Evolutionary conservation across 2,329 filamentous ascomycete genomes (phyloP), one percentile per base, ranked within the genome.

Genomic region (Cladosporium cucumerinum): DNA sequence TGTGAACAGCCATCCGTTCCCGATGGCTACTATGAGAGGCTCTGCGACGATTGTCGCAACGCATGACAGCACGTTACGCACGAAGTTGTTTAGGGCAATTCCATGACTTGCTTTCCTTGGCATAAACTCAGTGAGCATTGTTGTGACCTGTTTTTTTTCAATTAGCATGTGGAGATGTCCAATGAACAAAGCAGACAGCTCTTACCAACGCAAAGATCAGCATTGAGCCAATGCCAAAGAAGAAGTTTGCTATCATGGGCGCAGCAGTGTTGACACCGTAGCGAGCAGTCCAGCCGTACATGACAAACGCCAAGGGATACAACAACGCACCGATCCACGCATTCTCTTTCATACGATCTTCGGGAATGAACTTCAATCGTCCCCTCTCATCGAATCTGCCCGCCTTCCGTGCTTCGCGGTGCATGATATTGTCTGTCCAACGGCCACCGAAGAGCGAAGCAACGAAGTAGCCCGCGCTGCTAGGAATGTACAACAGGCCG

Each of bases 101-200:
- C 90, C 91, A 12, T 85, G 85, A 4, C 87, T 90, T 58, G 88
- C 89, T 67, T 84, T 83, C 49, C 86, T 83, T 16, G 90, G 90
- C 82, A 94, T 89, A 73, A 94, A 93, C 73, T 95, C 91, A 0
- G 91, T 94, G 69, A 95, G 80, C 89, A 95, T 93, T 0, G 92
- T 95, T 0, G 90, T 93, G 0, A 86, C 60, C 60, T 62, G 10
- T 34, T 18, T 14, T 5, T 39, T 36, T 6, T n/a, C n/a, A 2
- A 26, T 54, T 21, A 55, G 49, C 34, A 46, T 82, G 23, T 30
- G 34, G 11, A 8, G 6, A 11, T 18, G 18, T 23, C 32, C 28
- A 21, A 4, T 5, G 4, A 12, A 28, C 14, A 36, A 28, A n/a
- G 54, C 14, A 36, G 26, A n/a, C 34, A 36, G 12, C 8, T 30